Evolutionary conservation across 1,139 yeast genomes (phyloP), one percentile per base, ranked within the genome.

Genomic region (Magnusiomyces paraingens): DNA sequence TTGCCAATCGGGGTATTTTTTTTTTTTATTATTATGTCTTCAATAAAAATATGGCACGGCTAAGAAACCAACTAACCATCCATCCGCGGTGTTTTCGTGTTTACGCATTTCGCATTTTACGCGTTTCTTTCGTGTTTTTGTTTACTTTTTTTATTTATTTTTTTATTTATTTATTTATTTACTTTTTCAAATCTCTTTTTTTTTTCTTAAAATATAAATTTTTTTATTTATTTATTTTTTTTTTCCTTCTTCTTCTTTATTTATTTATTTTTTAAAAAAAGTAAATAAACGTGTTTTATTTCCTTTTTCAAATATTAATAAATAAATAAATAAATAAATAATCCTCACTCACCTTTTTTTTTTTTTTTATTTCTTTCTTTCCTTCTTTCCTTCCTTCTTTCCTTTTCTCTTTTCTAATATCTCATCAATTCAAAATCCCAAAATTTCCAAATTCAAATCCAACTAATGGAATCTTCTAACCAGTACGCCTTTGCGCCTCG

Each of bases 91-190:
- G 32, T 48, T 48, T 38, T 26, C 50, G 15, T 21, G n/a, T 36
- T 15, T 20, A 12, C 49, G 40, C 49, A 18, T 46, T 29, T 21
- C 17, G n/a, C n/a, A n/a, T n/a, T n/a, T n/a, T n/a, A n/a, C 49
- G 40, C 49, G 38, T 46, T 29, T 21, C 17, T 44, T 21, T 14
- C 4, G 8, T 32, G 43, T 32, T 41, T 38, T n/a, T 21, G 21
- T 22, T 14, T 32, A 26, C 14, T 49, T n/a, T 35, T n/a, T 40
- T 17, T 6, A 14, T 26, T 22, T 26, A 18, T 6, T 42, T 29
- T 18, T 40, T 38, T 36, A 18, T 40, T 32, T 43, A n/a, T 38
- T 38, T 38, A 5, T 38, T 38, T 10, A n/a, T 17, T 17, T 38
- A 6, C 18, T 38, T 38, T 17, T 38, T 17, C 4, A 38, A 38